Conservation (phyloP, 1,139 yeast species). For the Ogataea hybrid region DNA sequence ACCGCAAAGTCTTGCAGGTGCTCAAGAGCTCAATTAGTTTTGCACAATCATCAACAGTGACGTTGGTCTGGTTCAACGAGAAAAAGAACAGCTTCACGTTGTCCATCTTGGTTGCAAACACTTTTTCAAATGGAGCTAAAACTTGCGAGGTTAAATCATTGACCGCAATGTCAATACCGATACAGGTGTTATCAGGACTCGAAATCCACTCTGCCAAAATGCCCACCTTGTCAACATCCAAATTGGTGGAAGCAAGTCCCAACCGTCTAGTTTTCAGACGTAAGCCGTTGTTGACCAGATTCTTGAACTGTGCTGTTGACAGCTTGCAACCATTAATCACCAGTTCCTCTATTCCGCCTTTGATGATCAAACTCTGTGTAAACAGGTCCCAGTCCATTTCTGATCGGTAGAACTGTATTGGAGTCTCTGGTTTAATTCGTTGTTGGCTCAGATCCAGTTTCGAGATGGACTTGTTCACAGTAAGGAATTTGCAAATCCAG, state of each 20-base stretch:
- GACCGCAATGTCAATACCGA: conserved; percentile 84
- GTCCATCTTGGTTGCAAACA: conserved; percentile 38
- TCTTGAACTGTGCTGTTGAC: conserved; percentile 48
- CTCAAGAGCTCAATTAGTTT: conserved; percentile 52
- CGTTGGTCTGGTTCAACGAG: conserved; percentile 68
- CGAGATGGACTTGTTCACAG: conserved; percentile 53
- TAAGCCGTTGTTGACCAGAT: conserved; percentile 53
- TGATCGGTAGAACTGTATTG: conserved; percentile 47
- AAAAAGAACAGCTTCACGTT: conserved; percentile 48
- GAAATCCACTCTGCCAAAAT: conserved; percentile 64
- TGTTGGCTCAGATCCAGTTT: conserved; percentile 83
- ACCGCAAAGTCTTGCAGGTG: conserved; percentile 56
- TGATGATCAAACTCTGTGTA: conserved; percentile 49
- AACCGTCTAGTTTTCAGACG: conserved; percentile 58
- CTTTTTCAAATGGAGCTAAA: conserved; percentile 38
- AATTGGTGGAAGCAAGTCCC: conserved; percentile 74
- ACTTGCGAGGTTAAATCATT: conserved; percentile 65
- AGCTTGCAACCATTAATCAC: conserved; percentile 79
- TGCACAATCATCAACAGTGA: conserved; percentile 53
- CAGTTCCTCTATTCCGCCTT: conserved; percentile 82
- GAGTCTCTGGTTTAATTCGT: conserved; percentile 51
- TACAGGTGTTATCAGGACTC: conserved; percentile 50
- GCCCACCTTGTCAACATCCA: conserved; percentile 54
- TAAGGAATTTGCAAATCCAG: conserved; percentile 67
- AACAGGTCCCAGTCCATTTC: conserved; percentile 78